Percentiles rank a stretch among this genome's conserved stretches.
Conservation (phyloP, 2,329 filamentous ascomycete species). For the Penicillium olsonii region DNA sequence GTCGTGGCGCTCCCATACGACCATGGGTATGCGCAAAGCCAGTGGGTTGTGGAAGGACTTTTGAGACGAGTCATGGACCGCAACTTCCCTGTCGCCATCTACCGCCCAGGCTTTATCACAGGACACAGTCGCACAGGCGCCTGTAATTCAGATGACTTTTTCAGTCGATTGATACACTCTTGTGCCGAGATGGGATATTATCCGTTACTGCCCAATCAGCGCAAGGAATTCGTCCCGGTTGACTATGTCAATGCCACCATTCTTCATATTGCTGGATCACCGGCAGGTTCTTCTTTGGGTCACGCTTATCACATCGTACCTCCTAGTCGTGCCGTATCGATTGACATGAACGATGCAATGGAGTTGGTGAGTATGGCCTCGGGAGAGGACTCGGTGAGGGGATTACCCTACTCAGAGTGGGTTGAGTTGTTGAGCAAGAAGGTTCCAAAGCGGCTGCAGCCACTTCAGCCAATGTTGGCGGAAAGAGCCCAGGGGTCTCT, state of each 20-base stretch:
- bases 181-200: slow-evolving; percentile 67
- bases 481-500: slow-evolving; percentile 23
- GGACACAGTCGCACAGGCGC: slow-evolving; percentile 67
- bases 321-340: slow-evolving; percentile 9
- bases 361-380: slow-evolving; percentile 6
- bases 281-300: slow-evolving; percentile 7
- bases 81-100: slow-evolving; percentile 69
- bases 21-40: slow-evolving; percentile 82
- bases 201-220: slow-evolving; percentile 25
- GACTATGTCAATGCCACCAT: slow-evolving; percentile 25
- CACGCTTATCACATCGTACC: slow-evolving; percentile 24
- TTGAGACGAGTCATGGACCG: slow-evolving; percentile 71
- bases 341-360: slow-evolving; percentile 18
- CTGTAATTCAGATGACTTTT: slow-evolving; percentile 76
- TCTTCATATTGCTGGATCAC: slow-evolving; percentile 22
- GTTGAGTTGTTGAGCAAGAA: slow-evolving; percentile 8
- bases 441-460: slow-evolving; percentile 9
- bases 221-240: slow-evolving; percentile 30
- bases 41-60: slow-evolving; percentile 72
- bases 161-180: slow-evolving; percentile 77
- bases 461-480: slow-evolving; percentile 26
- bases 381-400: neutral
- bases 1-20: slow-evolving; percentile 48
- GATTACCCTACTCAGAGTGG: slow-evolving; percentile 20
- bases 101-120: slow-evolving; percentile 78